These are phyloP conservation scores for Aphanomyces invadans DNA, from an alignment of 352 stramenopile genomes.

Conservation along the genomic window DNA sequence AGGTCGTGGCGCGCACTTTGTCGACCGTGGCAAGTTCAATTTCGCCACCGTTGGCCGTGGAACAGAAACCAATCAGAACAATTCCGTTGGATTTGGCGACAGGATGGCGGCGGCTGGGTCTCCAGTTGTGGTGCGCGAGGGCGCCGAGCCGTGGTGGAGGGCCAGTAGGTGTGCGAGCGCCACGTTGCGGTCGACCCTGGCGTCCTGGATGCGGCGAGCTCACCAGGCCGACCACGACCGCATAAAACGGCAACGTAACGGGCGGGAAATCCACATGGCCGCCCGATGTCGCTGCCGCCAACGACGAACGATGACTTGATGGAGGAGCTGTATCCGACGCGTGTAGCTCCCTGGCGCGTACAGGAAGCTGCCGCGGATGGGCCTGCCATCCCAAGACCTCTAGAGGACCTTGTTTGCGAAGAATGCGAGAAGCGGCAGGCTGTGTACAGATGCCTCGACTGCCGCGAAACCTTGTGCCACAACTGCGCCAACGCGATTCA, in stretches of 20 bases:
- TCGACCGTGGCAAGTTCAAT: neutral
- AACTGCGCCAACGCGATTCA: constrained; percentile 64
- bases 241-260: too few species aligned
- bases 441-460: constrained; percentile 41
- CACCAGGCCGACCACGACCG: too few species aligned
- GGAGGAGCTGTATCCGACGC: neutral
- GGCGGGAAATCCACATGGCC: neutral
- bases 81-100: neutral
- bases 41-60: too few species aligned
- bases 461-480: constrained; percentile 43
- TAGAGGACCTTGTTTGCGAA: constrained; percentile 32
- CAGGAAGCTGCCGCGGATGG: neutral
- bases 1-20: neutral
- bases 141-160: too few species aligned
- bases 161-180: too few species aligned
- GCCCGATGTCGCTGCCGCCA: too few species aligned
- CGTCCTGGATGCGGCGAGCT: too few species aligned
- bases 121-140: too few species aligned
- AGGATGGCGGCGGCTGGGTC: too few species aligned
- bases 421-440: constrained; percentile 37
- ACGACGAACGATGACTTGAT: neutral
- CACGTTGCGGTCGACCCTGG: too few species aligned
- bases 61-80: neutral
- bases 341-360: neutral
- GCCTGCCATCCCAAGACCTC: neutral